Evolutionary conservation across 257 asterid species (phyloP), one percentile per base, ranked within the genome.

Genomic region (Solanum rostratum): DNA sequence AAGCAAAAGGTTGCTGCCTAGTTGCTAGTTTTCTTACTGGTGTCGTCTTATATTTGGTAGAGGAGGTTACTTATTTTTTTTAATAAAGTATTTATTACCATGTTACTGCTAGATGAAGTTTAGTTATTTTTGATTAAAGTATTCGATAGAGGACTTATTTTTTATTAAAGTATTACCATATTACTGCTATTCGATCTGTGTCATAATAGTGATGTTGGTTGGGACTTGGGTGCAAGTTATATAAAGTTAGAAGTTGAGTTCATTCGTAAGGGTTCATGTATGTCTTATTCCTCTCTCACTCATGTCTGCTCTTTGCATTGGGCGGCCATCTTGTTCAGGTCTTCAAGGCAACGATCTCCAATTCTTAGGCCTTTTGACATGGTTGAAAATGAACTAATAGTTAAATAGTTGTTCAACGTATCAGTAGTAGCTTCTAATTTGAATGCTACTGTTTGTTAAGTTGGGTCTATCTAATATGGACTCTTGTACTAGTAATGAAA

Each of bases 1-100:
- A 92, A 91, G 60, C 91, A 87, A 20, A 96, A 94, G 84, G 84
- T 87, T 4, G 81, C 88, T 16, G 87, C 92, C n/a, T 91, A 89
- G 80, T 29, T 7, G n/a, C n/a, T 65, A 27, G 39, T 27, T 27
- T 15, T 15, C 19, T 65, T 27, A 12, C 8, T 63, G 20, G 10
- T 59, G 29, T 59, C 19, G 11, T 63, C 71, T 13, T 4, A 3
- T 13, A 29, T 63, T 29, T 62, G 1, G 18, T 62, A 60, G 68
- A 60, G 4, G 71, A 27, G 11, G 43, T 15, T 30, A 30, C 14
- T 66, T 29, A 27, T 27, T 14, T 27, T 65, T 30, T 29, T 18
- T 15, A 33, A 29, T 2, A 65, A 30, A 65, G 73, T 30, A 66
- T 66, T 66, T 30, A 66, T 66, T 66, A 4, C 33, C 68, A 49